These are phyloP conservation scores for Lanmaoa pseudosensibilis DNA, from an alignment of 768 basidiomycete species.

Conservation along the genomic window DNA sequence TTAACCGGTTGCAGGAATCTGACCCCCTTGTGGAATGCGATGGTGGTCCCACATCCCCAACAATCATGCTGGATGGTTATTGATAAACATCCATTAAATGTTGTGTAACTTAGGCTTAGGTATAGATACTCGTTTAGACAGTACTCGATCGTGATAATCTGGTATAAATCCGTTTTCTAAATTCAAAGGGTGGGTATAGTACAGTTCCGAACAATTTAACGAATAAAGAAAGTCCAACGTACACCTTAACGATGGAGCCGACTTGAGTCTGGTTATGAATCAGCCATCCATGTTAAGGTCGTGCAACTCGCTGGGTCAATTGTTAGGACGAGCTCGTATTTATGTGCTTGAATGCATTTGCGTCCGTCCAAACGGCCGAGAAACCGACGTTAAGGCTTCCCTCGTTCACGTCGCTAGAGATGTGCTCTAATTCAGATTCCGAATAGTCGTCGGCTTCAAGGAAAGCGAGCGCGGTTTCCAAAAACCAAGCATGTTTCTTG, in stretches of 20 bases:
- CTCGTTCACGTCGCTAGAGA: constrained; percentile 10
- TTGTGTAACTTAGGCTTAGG: background rate
- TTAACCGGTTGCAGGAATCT: constrained; percentile 37
- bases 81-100: background rate
- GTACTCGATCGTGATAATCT: background rate
- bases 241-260: background rate
- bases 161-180: constrained; percentile 5
- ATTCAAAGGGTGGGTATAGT: constrained; percentile 6
- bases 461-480: constrained; percentile 88
- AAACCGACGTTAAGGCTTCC: constrained; percentile 20
- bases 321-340: constrained; percentile 13
- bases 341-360: constrained; percentile 17
- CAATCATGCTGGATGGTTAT: constrained; percentile 29
- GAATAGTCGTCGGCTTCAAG: constrained; percentile 76
- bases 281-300: background rate
- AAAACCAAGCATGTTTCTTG: constrained; percentile 96
- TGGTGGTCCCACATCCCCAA: constrained; percentile 10
- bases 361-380: constrained; percentile 33
- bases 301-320: background rate
- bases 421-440: constrained; percentile 37
- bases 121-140: background rate
- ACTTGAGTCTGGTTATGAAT: background rate
- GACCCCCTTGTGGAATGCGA: constrained; percentile 38
- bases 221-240: constrained; percentile 20
- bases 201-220: constrained; percentile 15